Percentiles rank a stretch among this genome's conserved stretches.
Evolutionary conservation across 2,329 filamentous ascomycete genomes (phyloP).

Genomic region (Fusarium subglutinans): DNA sequence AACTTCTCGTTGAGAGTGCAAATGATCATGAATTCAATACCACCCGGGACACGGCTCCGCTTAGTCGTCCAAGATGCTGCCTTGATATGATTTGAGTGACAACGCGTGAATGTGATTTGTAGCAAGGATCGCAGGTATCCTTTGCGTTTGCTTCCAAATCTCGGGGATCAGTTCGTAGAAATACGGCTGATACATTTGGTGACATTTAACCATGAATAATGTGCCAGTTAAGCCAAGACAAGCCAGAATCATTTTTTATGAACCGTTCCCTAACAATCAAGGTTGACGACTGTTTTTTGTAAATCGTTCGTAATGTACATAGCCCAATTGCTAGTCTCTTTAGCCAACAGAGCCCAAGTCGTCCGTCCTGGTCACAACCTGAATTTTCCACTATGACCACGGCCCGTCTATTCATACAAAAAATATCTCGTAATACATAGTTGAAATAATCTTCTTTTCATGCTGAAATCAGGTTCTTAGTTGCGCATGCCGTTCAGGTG

Average conservation of each 20-base stretch:
- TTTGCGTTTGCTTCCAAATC: neutral
- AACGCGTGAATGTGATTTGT: neutral
- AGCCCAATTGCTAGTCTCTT: conserved; percentile 3
- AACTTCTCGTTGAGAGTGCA: conserved; percentile 48
- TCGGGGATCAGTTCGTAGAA: too few relatives aligned
- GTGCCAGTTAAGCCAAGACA: neutral
- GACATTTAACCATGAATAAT: neutral
- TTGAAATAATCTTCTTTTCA: neutral
- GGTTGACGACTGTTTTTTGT: neutral
- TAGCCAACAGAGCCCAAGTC: neutral
- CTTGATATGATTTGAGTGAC: neutral
- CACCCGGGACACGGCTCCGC: conserved; percentile 34
- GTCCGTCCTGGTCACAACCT: neutral
- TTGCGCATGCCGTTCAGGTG: conserved; percentile 74
- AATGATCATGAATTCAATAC: conserved; percentile 50
- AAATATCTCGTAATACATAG: neutral
- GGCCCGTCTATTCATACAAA: conserved; percentile 32
- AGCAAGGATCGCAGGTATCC: neutral
- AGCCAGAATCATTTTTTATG: neutral
- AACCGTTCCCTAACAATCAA: neutral
- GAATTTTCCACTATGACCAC: neutral
- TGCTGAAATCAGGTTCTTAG: neutral
- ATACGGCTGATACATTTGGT: neutral
- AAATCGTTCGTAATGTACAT: conserved; percentile 15
- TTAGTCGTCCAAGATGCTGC: conserved; percentile 5